Conservation (phyloP, 805 yeast genomes). For the Teunomyces cretensis region DNA sequence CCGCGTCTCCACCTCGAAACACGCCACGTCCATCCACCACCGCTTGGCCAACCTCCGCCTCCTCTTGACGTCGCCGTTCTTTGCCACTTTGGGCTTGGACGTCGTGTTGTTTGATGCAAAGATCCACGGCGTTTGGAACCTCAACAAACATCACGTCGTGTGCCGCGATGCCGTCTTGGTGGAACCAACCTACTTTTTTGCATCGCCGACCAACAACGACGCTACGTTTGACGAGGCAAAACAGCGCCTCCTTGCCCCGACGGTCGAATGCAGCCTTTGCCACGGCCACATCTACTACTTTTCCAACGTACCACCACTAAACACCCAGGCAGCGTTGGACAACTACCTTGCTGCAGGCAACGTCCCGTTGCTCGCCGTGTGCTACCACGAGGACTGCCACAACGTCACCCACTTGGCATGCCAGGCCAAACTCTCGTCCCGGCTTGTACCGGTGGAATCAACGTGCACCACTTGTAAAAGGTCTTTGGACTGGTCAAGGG, state of each 20-base stretch:
- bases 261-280: constrained; percentile 31
- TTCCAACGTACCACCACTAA: constrained; percentile 11
- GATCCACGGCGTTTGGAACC: neutral
- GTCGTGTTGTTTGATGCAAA: constrained; percentile 44
- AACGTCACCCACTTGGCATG: constrained; percentile 40
- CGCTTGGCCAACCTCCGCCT: constrained; percentile 49
- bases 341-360: constrained; percentile 2
- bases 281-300: constrained; percentile 30
- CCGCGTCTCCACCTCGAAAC: constrained; percentile 33
- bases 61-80: constrained; percentile 43
- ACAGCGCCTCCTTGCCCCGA: constrained; percentile 16
- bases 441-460: constrained; percentile 6
- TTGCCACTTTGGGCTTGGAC: constrained; percentile 44
- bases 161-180: neutral
- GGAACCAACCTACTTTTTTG: neutral
- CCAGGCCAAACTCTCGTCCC: constrained; percentile 19
- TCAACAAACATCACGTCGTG: neutral
- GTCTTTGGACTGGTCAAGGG: constrained; percentile 16
- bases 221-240: constrained; percentile 16
- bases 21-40: constrained; percentile 44
- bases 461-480: constrained; percentile 17
- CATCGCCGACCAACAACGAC: neutral
- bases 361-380: constrained; percentile 34
- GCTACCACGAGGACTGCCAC: constrained; percentile 31
- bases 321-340: constrained; percentile 3